Base-by-base conservation (phyloP, 2,329 filamentous ascomycete genomes). In the Fusarium kyushuense region DNA sequence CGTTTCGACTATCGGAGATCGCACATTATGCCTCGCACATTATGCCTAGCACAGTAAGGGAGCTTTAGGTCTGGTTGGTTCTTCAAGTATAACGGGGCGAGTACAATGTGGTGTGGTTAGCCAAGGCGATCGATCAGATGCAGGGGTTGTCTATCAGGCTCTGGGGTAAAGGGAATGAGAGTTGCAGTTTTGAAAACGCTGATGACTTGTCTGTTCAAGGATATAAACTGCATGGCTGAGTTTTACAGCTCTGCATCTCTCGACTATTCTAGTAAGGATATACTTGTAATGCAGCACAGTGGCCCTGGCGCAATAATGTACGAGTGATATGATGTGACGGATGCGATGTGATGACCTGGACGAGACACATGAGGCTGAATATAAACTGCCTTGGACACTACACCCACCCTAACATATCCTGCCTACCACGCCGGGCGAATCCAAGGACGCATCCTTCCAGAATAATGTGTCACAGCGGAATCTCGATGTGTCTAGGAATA, bases 331-430 rank as follows among this genome's bases (percentile, higher is more conserved):
- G 32, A 35, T 51, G 32, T 49, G 46, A 36, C 27, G 46, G 17
- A 14, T 36, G 21, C 46, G 1, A 40, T 41, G 42, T 45, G 58
- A 46, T 33, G 19, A 27, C 16, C 5, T 23, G 19, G 41, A 36
- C 32, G 16, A 32, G 42, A 41, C 30, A 38, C 16, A 49, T 68
- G 65, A 68, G 65, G 65, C 65, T 68, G 65, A 49, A 65, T 9
- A 35, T 25, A 23, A 51, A 47, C 54, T 65, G 41, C 41, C 61
- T 65, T 33, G 43, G 54, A 45, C 47, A 58, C 48, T 52, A 54
- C 65, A 68, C 55, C 45, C 64, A 59, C 45, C 30, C 42, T 16
- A 11, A 3, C 2, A 29, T 5, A 12, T 16, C 42, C 54, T 46
- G 35, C 33, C 46, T 69, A 47, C 43, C 43, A 40, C 35, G 25